Evolutionary conservation across 73 alveolate genomes (phyloP), one percentile per base, ranked within the genome.

Genomic region (Paramecium octaurelia): DNA sequence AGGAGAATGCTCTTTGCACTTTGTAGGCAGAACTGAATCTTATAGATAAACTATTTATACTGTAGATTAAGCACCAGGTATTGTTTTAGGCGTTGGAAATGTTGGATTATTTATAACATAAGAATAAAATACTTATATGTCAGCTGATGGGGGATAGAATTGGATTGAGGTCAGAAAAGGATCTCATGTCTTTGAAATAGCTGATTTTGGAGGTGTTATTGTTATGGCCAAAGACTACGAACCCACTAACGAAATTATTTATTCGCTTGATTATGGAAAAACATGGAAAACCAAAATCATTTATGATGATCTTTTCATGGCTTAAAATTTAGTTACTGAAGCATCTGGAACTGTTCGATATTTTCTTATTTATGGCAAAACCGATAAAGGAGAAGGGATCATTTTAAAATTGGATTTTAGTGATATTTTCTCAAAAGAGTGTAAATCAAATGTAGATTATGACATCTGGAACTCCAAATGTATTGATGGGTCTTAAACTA

Each of bases 1-100:
- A 24, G 90, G 71, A 20, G 96, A 93, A 42, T 77, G 90, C 50
- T 77, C 90, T 29, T 43, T 77, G 10, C 90, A 77, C 20, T 43
- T 77, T 29, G 44, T 77, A 0, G 90, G 90, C 0, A 36, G 90
- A 42, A 77, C 90, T 0, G 42, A 43, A 18, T 77, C 90, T 36
- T 77, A 77, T 43, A 40, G 54, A 77, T 40, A 31, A 43, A 40
- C 75, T 8, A 18, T 77, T 12, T 77, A 77, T 23, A 40, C 90
- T 12, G 44, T 40, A 21, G 90, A 77, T 18, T 42, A 77, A 24
- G 90, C 90, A 29, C 90, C 90, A n/a, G 90, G 90, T 21, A 77
- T 77, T n/a, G 71, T 46, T 29, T 43, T 77, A 77, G 71, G 73
- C 0, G 71, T 40, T n/a, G 90, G 90, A 18, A 77, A 77, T 77